A percentile compares a stretch with the other conserved stretches of the same genome.
phyloP scores from a whole-genome alignment of 1,139 yeast genomes.

The Sugiyamaella xylanicola region DNA sequence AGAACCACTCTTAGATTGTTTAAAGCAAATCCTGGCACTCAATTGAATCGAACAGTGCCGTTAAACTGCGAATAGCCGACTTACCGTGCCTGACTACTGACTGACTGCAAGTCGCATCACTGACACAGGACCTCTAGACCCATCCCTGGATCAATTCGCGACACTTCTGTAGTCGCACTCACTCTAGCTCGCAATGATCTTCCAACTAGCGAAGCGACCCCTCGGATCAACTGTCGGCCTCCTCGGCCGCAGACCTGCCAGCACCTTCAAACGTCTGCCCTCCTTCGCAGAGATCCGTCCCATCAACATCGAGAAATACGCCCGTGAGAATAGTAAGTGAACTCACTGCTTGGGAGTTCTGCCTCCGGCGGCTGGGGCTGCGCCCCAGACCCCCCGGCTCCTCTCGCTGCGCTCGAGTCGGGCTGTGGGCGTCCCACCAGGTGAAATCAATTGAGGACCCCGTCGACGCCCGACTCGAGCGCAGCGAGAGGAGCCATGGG shows the following conservation, averaged over 20 bases:
- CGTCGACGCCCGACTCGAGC: neutral
- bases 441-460: no score
- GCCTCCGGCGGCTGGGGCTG: no score
- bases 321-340: slow-evolving; percentile 32
- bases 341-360: neutral
- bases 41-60: neutral
- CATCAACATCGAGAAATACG: slow-evolving; percentile 39
- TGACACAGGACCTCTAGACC: neutral
- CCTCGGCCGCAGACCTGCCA: neutral
- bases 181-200: slow-evolving; percentile 3
- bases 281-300: slow-evolving; percentile 42
- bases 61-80: neutral
- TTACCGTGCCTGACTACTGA: neutral
- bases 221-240: slow-evolving; percentile 1
- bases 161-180: neutral
- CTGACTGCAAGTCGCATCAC: neutral
- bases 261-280: slow-evolving; percentile 36
- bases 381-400: no score
- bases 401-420: no score
- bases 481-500: slow-evolving; percentile 1
- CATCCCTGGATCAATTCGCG: neutral
- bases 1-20: no score
- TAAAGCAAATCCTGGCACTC: neutral
- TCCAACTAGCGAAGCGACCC: slow-evolving; percentile 9
- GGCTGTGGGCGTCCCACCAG: no score